Conservation (phyloP, 257 asterid species). For the Primulina tabacum region DNA sequence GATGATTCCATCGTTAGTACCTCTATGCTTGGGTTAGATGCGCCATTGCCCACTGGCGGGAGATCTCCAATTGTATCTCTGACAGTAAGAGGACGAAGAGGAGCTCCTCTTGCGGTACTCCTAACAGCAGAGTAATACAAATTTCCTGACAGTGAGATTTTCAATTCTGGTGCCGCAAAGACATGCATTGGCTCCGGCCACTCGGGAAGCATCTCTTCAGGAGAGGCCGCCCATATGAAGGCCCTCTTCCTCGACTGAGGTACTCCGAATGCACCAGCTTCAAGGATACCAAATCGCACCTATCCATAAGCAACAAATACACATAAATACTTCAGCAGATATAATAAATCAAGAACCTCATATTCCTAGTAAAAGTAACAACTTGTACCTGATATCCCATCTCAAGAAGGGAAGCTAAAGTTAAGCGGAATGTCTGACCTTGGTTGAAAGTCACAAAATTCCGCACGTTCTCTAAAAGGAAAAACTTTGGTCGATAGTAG, state of each 20-base stretch:
- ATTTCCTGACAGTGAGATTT: conserved; percentile 55
- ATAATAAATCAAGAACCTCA: conserved; percentile 9
- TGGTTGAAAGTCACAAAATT: conserved; percentile 92
- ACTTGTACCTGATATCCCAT: conserved; percentile 88
- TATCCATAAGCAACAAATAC: conserved; percentile 23
- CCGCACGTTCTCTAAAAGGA: conserved; percentile 93
- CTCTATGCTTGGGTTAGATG: conserved; percentile 57
- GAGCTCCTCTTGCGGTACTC: conserved; percentile 87
- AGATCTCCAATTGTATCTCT: conserved; percentile 97
- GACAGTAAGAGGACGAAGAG: conserved; percentile 91
- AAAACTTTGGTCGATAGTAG: conserved; percentile 81
- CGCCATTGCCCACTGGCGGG: conserved; percentile 84
- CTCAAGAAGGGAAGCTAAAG: conserved; percentile 90
- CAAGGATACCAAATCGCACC: conserved; percentile 90
- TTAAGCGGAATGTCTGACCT: conserved; percentile 89
- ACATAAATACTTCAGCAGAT: conserved; percentile 3
- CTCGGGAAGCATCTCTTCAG: conserved; percentile 83
- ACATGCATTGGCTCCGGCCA: conserved; percentile 99
- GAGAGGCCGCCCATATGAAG: conserved; percentile 96
- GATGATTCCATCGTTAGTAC: conserved; percentile 30
- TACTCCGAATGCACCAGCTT: conserved; percentile 95
- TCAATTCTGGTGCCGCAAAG: conserved; percentile 77
- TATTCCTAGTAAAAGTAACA: conserved; percentile 16
- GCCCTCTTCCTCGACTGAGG: conserved; percentile 97
- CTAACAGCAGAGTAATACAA: conserved; percentile 70